phyloP scores from a whole-genome alignment of 2,329 filamentous ascomycete species.

The Cladosporium velox region DNA sequence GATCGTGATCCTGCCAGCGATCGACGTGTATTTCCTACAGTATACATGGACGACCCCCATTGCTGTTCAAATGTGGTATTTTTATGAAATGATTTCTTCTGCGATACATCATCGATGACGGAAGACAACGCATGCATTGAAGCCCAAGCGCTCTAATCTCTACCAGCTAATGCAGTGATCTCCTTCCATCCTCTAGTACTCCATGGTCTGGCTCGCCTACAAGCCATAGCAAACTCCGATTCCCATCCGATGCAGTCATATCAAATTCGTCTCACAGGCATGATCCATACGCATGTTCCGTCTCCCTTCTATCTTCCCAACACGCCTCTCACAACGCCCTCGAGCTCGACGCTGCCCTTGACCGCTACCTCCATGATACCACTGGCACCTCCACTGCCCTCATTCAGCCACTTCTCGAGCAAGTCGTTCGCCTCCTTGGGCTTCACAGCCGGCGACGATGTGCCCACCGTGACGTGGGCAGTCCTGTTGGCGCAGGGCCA shows the following conservation, averaged over 20 bases:
- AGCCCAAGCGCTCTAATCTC: not conserved
- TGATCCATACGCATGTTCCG: not conserved
- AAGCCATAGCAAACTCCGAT: not conserved
- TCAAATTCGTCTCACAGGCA: conserved; percentile 3
- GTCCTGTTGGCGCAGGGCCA: conserved; percentile 71
- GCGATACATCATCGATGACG: not conserved
- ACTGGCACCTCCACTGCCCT: conserved; percentile 52
- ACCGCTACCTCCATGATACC: conserved; percentile 58
- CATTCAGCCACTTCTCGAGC: conserved; percentile 71
- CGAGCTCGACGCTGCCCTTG: conserved; percentile 56
- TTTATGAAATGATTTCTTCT: not conserved
- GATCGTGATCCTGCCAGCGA: conserved; percentile 1
- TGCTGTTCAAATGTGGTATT: not conserved
- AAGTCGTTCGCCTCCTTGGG: conserved; percentile 93
- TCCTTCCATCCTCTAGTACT: not conserved
- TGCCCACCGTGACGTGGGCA: conserved; percentile 89
- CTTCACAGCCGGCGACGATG: conserved; percentile 71
- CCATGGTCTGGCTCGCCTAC: not conserved
- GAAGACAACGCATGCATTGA: not conserved
- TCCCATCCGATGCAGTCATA: conserved; percentile 1
- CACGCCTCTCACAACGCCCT: conserved; percentile 57
- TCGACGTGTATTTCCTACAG: not conserved
- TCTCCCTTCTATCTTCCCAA: conserved; percentile 37
- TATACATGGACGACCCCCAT: not conserved
- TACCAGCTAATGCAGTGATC: not conserved